These are phyloP conservation scores for Russula ochroleuca DNA, from an alignment of 768 basidiomycete genomes.

Conservation along the genomic window DNA sequence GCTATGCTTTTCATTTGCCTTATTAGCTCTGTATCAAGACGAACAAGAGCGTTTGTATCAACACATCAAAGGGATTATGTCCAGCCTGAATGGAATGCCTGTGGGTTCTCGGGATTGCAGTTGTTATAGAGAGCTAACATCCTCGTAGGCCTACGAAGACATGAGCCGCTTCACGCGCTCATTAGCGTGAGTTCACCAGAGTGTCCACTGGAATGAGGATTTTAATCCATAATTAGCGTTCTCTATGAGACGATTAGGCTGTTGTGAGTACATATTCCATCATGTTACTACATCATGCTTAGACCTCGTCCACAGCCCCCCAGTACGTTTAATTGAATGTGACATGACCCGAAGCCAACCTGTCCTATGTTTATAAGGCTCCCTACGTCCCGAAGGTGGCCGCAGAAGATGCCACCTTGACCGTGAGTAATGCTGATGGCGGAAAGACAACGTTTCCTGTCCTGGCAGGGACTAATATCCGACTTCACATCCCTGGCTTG, in stretches of 20 bases:
- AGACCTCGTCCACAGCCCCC: constrained; percentile 2
- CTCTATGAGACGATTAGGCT: constrained; percentile 49
- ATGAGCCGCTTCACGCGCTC: constrained; percentile 26
- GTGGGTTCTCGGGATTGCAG: not conserved
- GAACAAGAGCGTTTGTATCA: constrained; percentile 41
- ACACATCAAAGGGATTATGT: constrained; percentile 36
- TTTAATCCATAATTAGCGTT: constrained; percentile 35
- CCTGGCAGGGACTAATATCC: constrained; percentile 41
- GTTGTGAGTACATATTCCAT: constrained; percentile 29
- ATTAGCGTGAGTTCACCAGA: constrained; percentile 21
- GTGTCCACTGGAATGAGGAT: not conserved
- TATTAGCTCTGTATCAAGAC: constrained; percentile 41
- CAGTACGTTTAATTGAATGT: not conserved
- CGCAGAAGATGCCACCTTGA: constrained; percentile 44
- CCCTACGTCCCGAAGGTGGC: constrained; percentile 43
- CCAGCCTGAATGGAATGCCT: constrained; percentile 25
- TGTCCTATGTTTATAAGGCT: constrained; percentile 37
- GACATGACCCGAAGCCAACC: not conserved
- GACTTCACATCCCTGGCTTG: constrained; percentile 39
- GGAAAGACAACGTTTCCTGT: constrained; percentile 40
- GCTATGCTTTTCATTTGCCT: constrained; percentile 38
- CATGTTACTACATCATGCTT: not conserved
- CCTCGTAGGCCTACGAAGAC: constrained; percentile 29
- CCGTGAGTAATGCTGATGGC: constrained; percentile 37
- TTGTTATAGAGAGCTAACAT: not conserved